Base-by-base conservation (phyloP, 106 monocot species). In the Amphibolis antarctica region DNA sequence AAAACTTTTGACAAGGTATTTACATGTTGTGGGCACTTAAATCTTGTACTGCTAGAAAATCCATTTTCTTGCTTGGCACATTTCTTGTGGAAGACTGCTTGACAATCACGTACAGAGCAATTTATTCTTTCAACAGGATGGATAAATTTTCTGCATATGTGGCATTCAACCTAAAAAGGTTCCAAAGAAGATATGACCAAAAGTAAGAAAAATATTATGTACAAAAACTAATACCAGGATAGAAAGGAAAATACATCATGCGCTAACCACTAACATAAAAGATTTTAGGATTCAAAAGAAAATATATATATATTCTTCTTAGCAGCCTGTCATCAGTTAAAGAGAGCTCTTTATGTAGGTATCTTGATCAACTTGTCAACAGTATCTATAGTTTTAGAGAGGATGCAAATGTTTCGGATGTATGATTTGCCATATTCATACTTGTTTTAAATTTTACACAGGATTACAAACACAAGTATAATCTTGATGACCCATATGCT, bases 11-110 rank as follows among this genome's bases (percentile, higher is more conserved):
- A 49, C 9, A 71, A 66, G 64, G 66, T 69, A 1, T 55, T 78
- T 86, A 96, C 96, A 82, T 98, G 98, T 77, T 80, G 77, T 64
- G 85, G 77, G 61, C 91, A 98, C 61, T 76, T 91, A 73, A 88
- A 80, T 27, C 55, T 44, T 65, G 66, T 78, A 62, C 52, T 66
- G 10, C 24, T 57, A n/a, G 44, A 72, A 25, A 36, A 56, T 71
- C 52, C 52, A 43, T 28, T 55, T 26, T 42, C 66, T 51, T 67
- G 18, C 47, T 45, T 77, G 22, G 69, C 78, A 61, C 96, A 98
- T 29, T 53, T 66, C 42, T 26, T 58, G 60, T 98, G 96, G 54
- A 71, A 87, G n/a, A 18, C 59, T 68, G 67, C 66, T 68, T 20
- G 60, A 67, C 96, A 98, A 18, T 66, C 66, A 49, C 46, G 42